Base-by-base conservation (phyloP, 305 asterid genomes). In the Solanum hybrid region DNA sequence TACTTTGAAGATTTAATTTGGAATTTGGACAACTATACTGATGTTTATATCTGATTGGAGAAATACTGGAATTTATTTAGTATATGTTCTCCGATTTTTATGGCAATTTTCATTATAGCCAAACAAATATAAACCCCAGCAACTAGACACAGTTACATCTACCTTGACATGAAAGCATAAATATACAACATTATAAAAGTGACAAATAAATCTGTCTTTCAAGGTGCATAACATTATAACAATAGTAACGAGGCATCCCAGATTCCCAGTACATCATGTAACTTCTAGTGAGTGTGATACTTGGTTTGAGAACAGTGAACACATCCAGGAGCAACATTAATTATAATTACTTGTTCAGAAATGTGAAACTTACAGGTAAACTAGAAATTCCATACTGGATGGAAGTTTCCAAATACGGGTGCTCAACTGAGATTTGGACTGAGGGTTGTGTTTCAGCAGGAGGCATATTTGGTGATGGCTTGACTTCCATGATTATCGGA, bases 341-440 rank as follows among this genome's bases (percentile, higher is more conserved):
- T 13, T 13, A 34, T 77, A 77, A 34, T 79, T 79, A 22, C 22
- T 73, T 88, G 71, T 73, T 90, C 14, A 73, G 86, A 67, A 87
- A 76, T 73, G 75, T 86, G 83, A 40, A 61, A 64, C 28, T 64
- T 64, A 64, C 73, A 22, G 26, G 92, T 37, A 94, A 86, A 89
- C 94, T 91, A 76, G 95, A 92, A 89, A 93, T 95, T 78, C 97
- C 96, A 88, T 86, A 64, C 20, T 89, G 96, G 82, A 88, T 46
- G 79, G 93, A 74, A 13, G 88, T 36, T 13, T 40, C 26, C 57
- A 91, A 79, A 69, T 33, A 74, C 51, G 90, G 89, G 64, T 28
- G 90, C 88, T 57, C 89, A 64, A 64, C 86, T 39, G 92, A 85
- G 86, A 91, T 84, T 57, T 88, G 89, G 42, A 51, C 31, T 13